These are phyloP conservation scores for Raphanus sativus DNA, from an alignment of 345 rosid genomes.

Conservation along the genomic window DNA sequence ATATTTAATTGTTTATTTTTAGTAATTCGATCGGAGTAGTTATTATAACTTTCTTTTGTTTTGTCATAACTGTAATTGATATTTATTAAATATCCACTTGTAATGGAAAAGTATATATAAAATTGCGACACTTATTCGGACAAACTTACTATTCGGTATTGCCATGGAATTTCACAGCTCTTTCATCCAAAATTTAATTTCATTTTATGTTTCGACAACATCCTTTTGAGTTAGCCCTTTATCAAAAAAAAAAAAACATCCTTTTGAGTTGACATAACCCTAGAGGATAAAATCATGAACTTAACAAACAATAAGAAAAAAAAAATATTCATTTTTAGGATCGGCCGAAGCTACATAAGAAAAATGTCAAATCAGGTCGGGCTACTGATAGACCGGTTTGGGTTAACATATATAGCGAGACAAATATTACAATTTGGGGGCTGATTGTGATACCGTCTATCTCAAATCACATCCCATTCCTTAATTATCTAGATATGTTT, in stretches of 20 bases:
- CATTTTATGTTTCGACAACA: conserved; percentile 9
- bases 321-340: conserved; percentile 5
- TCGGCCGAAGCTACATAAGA: conserved; percentile 22
- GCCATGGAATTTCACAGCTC: conserved; percentile 11
- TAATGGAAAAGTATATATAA: background rate
- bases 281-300: conserved; percentile 10
- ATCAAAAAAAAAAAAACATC: too few relatives aligned
- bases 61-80: background rate
- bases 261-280: conserved; percentile 26
- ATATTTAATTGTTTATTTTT: too few relatives aligned
- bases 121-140: background rate
- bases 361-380: conserved; percentile 41
- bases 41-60: background rate
- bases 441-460: conserved; percentile 13
- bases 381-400: conserved; percentile 35
- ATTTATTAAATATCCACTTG: background rate
- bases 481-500: background rate
- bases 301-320: background rate
- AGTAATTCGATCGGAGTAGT: background rate
- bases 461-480: conserved; percentile 9
- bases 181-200: conserved; percentile 1
- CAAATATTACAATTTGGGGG: conserved; percentile 3
- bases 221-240: background rate
- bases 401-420: conserved; percentile 34
- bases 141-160: background rate